Percentiles rank a stretch among this genome's conserved stretches.
Evolutionary conservation across 208 protist genomes (phyloP).

Genomic region (Trichomonas vaginalis): DNA sequence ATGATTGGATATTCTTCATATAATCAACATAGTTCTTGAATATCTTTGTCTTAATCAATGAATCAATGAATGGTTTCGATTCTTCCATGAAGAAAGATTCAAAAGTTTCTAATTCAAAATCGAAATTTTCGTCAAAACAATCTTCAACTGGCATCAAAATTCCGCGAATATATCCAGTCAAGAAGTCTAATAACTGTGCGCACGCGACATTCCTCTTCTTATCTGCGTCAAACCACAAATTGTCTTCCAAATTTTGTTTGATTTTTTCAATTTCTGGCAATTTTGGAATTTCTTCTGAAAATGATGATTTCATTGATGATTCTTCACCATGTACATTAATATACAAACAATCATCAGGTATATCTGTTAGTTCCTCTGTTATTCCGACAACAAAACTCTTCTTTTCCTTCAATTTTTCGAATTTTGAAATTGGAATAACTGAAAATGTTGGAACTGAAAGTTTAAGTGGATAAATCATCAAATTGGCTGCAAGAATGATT

Average conservation of each 20-base stretch:
- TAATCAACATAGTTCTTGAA: background rate
- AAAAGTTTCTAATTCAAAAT: background rate
- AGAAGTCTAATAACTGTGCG: background rate
- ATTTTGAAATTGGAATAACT: background rate
- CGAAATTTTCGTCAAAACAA: background rate
- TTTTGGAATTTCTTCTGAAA: background rate
- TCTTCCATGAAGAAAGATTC: background rate
- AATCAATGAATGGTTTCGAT: background rate
- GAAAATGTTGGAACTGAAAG: background rate
- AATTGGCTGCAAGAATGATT: background rate
- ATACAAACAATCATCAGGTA: background rate
- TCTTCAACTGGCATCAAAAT: background rate
- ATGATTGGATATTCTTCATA: no score
- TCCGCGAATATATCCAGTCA: background rate
- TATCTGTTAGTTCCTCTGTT: background rate
- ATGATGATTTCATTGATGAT: background rate
- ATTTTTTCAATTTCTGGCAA: background rate
- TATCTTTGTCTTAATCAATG: background rate
- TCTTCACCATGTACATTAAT: background rate
- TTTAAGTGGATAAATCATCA: background rate
- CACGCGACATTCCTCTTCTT: background rate
- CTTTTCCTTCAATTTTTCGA: background rate
- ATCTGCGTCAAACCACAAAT: background rate
- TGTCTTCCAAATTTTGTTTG: background rate
- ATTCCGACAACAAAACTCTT: background rate